Percentiles rank a stretch among this genome's conserved stretches.
These are phyloP conservation scores for Sordaria brevicollis DNA, from an alignment of 495 filamentous ascomycete genomes.

Conservation along the genomic window DNA sequence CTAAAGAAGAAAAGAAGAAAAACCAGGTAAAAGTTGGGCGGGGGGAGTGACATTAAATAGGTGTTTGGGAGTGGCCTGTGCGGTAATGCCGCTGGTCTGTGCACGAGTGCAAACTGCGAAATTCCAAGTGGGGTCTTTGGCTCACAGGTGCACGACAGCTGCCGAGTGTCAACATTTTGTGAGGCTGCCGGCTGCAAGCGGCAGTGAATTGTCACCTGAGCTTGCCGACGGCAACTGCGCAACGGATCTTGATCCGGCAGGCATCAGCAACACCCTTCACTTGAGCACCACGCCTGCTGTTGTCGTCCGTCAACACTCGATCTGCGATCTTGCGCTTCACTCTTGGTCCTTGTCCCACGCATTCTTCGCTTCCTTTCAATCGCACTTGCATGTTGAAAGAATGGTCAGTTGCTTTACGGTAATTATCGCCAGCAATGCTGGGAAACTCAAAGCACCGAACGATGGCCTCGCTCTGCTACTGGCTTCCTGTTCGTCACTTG, in stretches of 20 bases:
- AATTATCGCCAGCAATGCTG: neutral
- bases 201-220: neutral
- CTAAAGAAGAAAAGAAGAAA: slow-evolving; percentile 22
- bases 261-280: neutral
- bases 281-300: neutral
- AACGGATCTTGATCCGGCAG: neutral
- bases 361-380: neutral
- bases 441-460: neutral
- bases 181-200: neutral
- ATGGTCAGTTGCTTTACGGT: neutral
- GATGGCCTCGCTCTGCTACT: neutral
- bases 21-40: neutral
- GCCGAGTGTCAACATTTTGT: neutral
- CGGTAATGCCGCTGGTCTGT: slow-evolving; percentile 8
- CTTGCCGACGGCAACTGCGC: neutral
- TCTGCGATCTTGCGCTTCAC: neutral
- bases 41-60: slow-evolving; percentile 4
- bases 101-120: slow-evolving; percentile 3
- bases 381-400: neutral
- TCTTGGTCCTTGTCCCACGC: neutral
- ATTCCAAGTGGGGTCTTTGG: neutral
- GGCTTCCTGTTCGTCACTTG: neutral
- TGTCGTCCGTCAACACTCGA: neutral
- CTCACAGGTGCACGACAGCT: neutral
- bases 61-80: too few relatives aligned